These are phyloP conservation scores for Pichia cabralensis DNA, from an alignment of 805 yeast genomes.

Conservation along the genomic window DNA sequence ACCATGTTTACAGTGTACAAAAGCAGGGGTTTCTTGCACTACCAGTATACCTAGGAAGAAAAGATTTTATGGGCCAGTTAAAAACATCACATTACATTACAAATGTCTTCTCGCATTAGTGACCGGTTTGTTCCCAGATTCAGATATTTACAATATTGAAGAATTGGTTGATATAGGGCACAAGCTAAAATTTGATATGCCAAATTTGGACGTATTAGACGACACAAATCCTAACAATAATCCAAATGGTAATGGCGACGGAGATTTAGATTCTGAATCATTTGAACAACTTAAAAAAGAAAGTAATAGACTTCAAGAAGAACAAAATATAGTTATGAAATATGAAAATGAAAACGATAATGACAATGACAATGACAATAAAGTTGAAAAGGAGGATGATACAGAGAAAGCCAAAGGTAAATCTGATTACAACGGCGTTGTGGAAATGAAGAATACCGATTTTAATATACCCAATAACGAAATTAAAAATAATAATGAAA, in stretches of 20 bases:
- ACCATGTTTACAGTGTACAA: constrained; percentile 31
- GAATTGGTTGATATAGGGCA: constrained; percentile 30
- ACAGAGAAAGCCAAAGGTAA: no score
- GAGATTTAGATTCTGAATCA: constrained; percentile 3
- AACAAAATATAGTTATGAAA: no score
- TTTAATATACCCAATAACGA: no score
- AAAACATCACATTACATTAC: constrained; percentile 34
- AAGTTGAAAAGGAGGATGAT: no score
- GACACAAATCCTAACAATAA: no score
- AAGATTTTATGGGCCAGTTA: constrained; percentile 32
- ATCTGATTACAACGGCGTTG: no score
- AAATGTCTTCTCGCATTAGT: constrained; percentile 31
- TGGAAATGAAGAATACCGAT: no score
- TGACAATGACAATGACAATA: not conserved
- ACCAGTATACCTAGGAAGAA: constrained; percentile 34
- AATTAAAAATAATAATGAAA: no score
- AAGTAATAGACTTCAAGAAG: no score
- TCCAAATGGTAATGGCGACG: constrained; percentile 5
- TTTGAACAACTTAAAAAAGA: constrained; percentile 4
- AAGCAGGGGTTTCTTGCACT: constrained; percentile 29
- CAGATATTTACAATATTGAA: constrained; percentile 34
- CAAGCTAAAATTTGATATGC: constrained; percentile 27
- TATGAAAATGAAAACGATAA: no score
- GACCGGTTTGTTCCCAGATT: constrained; percentile 33
- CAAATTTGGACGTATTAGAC: constrained; percentile 20